A percentile compares a stretch with the other conserved stretches of the same genome.
Evolutionary conservation across 176 grass and related monocot genomes (phyloP).

Genomic region (Areca catechu): DNA sequence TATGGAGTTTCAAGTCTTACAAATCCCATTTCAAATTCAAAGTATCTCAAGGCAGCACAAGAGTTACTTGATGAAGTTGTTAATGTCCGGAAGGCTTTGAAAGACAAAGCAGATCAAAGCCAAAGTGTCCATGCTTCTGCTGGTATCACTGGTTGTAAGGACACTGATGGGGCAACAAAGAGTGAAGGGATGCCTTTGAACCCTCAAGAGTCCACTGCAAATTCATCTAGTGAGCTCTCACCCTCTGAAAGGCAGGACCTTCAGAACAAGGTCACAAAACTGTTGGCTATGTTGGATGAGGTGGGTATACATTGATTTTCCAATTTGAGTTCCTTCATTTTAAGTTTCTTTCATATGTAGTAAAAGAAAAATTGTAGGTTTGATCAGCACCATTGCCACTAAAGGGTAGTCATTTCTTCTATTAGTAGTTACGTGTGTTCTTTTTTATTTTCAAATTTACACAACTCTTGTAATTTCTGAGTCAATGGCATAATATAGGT

Average conservation of each 20-base stretch:
- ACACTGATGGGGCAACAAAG: constrained; percentile 28
- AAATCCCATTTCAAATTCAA: constrained; percentile 52
- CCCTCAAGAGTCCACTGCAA: constrained; percentile 29
- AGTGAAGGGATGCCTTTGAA: constrained; percentile 33
- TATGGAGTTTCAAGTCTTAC: constrained; percentile 13
- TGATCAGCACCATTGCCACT: no score
- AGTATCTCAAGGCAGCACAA: constrained; percentile 58
- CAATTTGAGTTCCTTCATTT: no score
- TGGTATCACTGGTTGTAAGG: constrained; percentile 31
- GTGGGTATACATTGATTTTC: constrained; percentile 17
- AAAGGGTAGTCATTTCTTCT: no score
- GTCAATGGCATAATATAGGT: no score
- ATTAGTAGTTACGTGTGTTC: no score
- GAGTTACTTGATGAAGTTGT: constrained; percentile 77
- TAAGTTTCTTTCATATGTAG: no score
- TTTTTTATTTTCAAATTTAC: no score
- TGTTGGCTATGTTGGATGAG: constrained; percentile 89
- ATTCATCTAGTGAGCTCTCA: constrained; percentile 47
- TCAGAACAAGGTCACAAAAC: constrained; percentile 85
- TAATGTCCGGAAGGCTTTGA: constrained; percentile 58
- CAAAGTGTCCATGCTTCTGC: constrained; percentile 25
- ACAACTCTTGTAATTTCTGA: no score
- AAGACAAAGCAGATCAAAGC: constrained; percentile 38
- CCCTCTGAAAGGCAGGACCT: constrained; percentile 77
- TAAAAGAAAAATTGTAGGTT: no score